Conservation (phyloP, 257 asterid species). For the Lycium barbarum region DNA sequence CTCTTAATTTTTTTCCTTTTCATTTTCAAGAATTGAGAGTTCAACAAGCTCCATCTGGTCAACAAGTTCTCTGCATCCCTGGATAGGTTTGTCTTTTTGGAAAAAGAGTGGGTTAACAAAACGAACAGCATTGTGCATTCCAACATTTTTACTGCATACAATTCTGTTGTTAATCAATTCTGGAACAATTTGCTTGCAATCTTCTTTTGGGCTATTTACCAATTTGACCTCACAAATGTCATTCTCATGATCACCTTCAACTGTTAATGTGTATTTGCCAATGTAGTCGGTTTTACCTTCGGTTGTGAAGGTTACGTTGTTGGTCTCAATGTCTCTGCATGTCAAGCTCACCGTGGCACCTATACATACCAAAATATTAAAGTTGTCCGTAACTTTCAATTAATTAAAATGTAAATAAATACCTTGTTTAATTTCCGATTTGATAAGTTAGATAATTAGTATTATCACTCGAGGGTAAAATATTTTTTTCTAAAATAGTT, state of each 20-base stretch:
- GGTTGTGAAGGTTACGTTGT: slow-evolving; percentile 9
- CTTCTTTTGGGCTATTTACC: slow-evolving; percentile 36
- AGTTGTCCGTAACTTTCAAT: not conserved
- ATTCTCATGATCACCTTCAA: slow-evolving; percentile 48
- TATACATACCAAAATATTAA: not conserved
- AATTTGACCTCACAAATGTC: slow-evolving; percentile 51
- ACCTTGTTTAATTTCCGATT: too few relatives aligned
- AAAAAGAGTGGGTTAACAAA: slow-evolving; percentile 52
- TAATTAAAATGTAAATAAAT: not conserved
- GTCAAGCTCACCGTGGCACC: slow-evolving; percentile 46
- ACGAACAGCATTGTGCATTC: slow-evolving; percentile 35
- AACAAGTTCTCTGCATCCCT: slow-evolving; percentile 34
- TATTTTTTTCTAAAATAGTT: too few relatives aligned
- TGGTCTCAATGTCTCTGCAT: slow-evolving; percentile 38
- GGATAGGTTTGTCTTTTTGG: slow-evolving; percentile 21
- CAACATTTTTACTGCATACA: slow-evolving; percentile 42
- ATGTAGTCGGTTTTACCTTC: slow-evolving; percentile 31
- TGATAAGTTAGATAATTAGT: too few relatives aligned
- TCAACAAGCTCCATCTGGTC: slow-evolving; percentile 34
- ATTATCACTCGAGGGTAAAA: too few relatives aligned
- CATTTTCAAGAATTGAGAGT: not conserved
- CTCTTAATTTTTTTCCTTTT: not conserved
- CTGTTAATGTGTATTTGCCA: slow-evolving; percentile 43
- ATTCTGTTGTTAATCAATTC: slow-evolving; percentile 34
- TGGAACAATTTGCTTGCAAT: slow-evolving; percentile 36